These are phyloP conservation scores for Clitopilus passeckerianus DNA, from an alignment of 768 basidiomycete species.

Conservation along the genomic window DNA sequence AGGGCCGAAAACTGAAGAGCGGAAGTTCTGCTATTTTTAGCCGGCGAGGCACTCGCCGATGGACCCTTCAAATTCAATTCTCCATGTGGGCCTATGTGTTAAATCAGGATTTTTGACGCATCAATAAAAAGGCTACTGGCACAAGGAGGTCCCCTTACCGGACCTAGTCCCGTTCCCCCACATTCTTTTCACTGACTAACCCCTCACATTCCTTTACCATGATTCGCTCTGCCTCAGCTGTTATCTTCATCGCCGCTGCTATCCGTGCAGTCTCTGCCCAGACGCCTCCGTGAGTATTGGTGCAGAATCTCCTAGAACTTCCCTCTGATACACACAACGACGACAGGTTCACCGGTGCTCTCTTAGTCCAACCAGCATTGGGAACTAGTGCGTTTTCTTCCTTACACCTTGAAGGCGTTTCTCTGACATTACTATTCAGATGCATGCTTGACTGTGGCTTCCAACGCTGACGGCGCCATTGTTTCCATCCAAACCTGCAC, in stretches of 20 bases:
- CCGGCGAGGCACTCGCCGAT: neutral
- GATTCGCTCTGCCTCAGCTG: neutral
- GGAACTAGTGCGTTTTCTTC: conserved; percentile 14
- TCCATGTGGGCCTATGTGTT: neutral
- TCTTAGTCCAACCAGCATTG: conserved; percentile 39
- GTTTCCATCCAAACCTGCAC: conserved; percentile 45
- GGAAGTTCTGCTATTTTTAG: neutral
- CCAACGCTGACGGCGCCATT: conserved; percentile 41
- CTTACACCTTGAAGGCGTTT: neutral
- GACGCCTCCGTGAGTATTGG: neutral
- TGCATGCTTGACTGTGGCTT: conserved; percentile 47
- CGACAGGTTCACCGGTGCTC: conserved; percentile 33
- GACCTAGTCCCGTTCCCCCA: neutral
- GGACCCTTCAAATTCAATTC: neutral
- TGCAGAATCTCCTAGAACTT: conserved; percentile 10
- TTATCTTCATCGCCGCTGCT: neutral
- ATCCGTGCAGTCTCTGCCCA: neutral
- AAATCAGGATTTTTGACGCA: neutral
- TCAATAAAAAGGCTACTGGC: neutral
- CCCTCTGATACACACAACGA: neutral
- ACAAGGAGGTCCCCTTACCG: neutral
- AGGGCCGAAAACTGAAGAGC: neutral
- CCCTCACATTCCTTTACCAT: conserved; percentile 1
- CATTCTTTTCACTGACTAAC: neutral
- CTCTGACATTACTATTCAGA: conserved; percentile 18